Base-by-base conservation (phyloP, 805 yeast genomes). In the Candida tibetensis region DNA sequence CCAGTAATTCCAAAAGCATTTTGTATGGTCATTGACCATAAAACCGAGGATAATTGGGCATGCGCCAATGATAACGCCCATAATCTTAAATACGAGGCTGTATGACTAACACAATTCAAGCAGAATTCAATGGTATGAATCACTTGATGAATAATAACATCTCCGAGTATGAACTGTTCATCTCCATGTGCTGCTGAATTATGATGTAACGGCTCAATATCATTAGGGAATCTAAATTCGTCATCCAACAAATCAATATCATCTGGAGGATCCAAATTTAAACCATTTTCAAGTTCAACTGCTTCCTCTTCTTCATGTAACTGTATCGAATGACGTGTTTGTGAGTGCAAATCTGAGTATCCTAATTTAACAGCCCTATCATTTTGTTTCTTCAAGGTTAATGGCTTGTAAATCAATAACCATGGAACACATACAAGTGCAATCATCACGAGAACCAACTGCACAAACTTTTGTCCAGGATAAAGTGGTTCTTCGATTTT, bases 31-130 rank as follows among this genome's bases (percentile, higher is more conserved):
- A 93, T 93, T 27, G 82, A 69, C 99, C 99, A 91, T 59, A 91
- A 71, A 6, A 91, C 99, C n/a, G 85, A 71, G 0, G 97, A 90
- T 52, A 91, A 74, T 69, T 91, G 98, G 10, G 96, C 95, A 66
- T 91, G 99, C 0, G 99, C 99, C 46, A 91, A 77, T 1, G 98
- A 91, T 50, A 91, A 71, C 3, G 99, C 99, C 99, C 99, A 91
- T 49, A 91, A 71, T 65, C 99, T 85, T 51, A 91, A 72, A 57
- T 91, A 91, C 0, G 98, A 91, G 1, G 99, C 99, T 2, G 99
- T 91, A 62, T 91, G 99, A n/a, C 96, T 87, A 22, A 91, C 96
- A 71, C 96, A 86, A 65, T 93, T 93, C 57, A 91, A 74, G 58
- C 99, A 91, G 67, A 93, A 91, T 71, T 91, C 99, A 58, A 91